phyloP scores from a whole-genome alignment of 2,329 filamentous ascomycete species.

The Nemania bipapillata region DNA sequence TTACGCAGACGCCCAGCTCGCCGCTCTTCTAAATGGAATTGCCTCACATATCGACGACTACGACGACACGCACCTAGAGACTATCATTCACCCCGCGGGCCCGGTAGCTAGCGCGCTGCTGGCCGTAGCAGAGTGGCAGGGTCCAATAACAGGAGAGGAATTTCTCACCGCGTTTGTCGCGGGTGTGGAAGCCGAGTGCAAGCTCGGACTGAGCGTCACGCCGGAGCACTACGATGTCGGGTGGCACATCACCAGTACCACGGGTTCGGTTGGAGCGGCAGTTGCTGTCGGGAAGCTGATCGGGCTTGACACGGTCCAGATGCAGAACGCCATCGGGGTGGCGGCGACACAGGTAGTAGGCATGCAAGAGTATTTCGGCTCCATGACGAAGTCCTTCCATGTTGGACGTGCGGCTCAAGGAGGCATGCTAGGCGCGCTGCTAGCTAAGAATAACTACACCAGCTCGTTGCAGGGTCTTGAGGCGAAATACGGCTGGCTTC shows the following conservation, averaged over 20 bases:
- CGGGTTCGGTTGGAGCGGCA: constrained; percentile 64
- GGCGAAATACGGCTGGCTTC: constrained; percentile 64
- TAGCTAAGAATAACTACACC: constrained; percentile 61
- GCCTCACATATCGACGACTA: constrained; percentile 67
- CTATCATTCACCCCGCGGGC: constrained; percentile 66
- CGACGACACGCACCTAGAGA: constrained; percentile 66
- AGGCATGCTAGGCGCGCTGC: constrained; percentile 56
- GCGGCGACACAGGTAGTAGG: constrained; percentile 65
- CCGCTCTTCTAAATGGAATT: constrained; percentile 65
- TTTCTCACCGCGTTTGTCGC: constrained; percentile 63
- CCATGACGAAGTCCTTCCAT: constrained; percentile 67
- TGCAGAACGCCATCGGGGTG: constrained; percentile 63
- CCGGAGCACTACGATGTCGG: constrained; percentile 66
- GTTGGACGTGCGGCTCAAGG: constrained; percentile 64
- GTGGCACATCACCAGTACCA: constrained; percentile 66
- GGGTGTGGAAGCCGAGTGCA: constrained; percentile 65
- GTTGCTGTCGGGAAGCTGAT: constrained; percentile 63
- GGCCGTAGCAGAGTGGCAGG: constrained; percentile 57
- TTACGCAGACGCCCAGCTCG: constrained; percentile 59
- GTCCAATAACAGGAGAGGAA: constrained; percentile 56
- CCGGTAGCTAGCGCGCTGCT: constrained; percentile 63
- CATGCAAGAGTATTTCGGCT: constrained; percentile 65
- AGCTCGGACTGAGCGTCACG: constrained; percentile 63
- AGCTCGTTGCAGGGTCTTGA: constrained; percentile 61
- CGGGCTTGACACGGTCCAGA: constrained; percentile 53